Base-by-base conservation (phyloP, 352 stramenopile genomes). In the Phytopythium boreale region DNA sequence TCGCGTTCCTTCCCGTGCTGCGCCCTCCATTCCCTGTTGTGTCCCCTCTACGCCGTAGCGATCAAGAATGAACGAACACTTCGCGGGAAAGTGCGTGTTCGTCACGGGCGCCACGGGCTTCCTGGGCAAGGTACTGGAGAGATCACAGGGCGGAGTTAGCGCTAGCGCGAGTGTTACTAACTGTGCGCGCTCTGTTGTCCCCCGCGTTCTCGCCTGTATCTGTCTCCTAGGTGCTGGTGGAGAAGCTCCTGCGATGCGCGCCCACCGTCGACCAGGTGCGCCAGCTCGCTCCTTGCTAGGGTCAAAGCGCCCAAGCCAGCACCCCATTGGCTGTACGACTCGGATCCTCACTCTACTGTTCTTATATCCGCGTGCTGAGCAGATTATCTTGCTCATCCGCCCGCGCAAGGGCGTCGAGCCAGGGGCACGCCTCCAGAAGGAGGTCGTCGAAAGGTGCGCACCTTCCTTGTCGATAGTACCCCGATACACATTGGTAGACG, bases 21-120 rank as follows among this genome's bases (percentile, higher is more conserved):
- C 15, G 22, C 9, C 51, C 6, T 49, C 4, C 51, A 52, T 24
- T 52, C 39, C n/a, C 12, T n/a, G 19, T 43, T 41, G 10, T n/a
- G 2, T 17, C 22, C 14, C 39, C 36, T 37, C 36, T 6, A 6
- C 56, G 39, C 41, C 15, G 15, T 12, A 20, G 26, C 43, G 19
- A 20, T 20, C 34, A 51, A 24, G 8, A 31, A 91, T 91, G 74
- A 77, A 90, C 64, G 60, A 82, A 47, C 46, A 76, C 36, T 91
- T 88, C 61, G 62, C 76, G 14, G 80, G 74, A 41, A 88, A 90
- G 50, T 76, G 74, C 34, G 65, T 96, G 59, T 92, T 96, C 63
- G 63, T 96, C 64, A 95, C 88, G n/a, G 88, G 88, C 53, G 88
- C 74, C 62, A 96, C 87, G 51, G 87, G 88, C 66, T 96, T 96